Percentiles rank a stretch among this genome's conserved stretches.
Conservation (phyloP, 495 filamentous ascomycete genomes). For the Lasiosphaeria miniovina region DNA sequence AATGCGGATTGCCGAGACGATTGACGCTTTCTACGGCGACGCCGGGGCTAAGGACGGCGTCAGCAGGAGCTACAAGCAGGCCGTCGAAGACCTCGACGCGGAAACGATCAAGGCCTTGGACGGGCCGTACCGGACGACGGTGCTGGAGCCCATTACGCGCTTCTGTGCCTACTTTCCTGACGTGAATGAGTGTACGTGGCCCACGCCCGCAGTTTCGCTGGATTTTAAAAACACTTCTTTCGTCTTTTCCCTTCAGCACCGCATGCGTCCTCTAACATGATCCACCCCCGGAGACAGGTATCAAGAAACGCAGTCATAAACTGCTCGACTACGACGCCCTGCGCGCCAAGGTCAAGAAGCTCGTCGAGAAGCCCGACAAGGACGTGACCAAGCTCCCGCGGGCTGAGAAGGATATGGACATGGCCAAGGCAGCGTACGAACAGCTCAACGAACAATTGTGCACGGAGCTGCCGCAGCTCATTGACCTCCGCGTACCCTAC, state of each 20-base stretch:
- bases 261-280: neutral
- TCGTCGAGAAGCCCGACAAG: slow-evolving; percentile 98
- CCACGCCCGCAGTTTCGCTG: neutral
- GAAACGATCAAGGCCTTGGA: slow-evolving; percentile 98
- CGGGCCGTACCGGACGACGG: slow-evolving; percentile 92
- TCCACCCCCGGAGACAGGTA: slow-evolving; percentile 48
- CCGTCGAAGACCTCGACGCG: slow-evolving; percentile 93
- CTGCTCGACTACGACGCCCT: slow-evolving; percentile 96
- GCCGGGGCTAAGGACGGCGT: slow-evolving; percentile 92
- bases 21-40: slow-evolving; percentile 98
- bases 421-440: slow-evolving; percentile 91
- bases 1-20: slow-evolving; percentile 98
- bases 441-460: slow-evolving; percentile 93
- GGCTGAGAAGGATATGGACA: slow-evolving; percentile 89
- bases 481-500: slow-evolving; percentile 94
- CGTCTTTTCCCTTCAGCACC: neutral
- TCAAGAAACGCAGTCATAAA: slow-evolving; percentile 98
- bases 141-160: slow-evolving; percentile 87
- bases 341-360: slow-evolving; percentile 91
- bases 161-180: slow-evolving; percentile 99
- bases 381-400: slow-evolving; percentile 91
- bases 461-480: slow-evolving; percentile 90
- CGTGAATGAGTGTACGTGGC: slow-evolving; percentile 85
- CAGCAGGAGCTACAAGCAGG: slow-evolving; percentile 93
- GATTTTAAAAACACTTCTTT: neutral